phyloP scores from a whole-genome alignment of 441 rosid species.

The Populus tomentosa region DNA sequence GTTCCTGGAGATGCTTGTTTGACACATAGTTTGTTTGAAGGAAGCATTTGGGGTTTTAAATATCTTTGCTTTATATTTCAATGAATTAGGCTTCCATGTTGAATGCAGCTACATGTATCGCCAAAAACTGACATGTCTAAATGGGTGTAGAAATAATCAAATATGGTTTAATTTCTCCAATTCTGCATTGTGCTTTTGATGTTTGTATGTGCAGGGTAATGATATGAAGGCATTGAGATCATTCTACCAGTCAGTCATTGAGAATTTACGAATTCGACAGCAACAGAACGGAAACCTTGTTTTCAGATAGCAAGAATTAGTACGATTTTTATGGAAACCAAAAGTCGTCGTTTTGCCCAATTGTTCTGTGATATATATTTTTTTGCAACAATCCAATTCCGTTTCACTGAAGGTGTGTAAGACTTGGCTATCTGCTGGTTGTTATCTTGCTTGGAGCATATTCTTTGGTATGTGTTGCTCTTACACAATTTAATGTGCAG shows the following conservation, averaged over 20 bases:
- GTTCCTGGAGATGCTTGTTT: not conserved
- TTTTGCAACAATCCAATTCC: constrained; percentile 3
- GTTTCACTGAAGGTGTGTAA: constrained; percentile 18
- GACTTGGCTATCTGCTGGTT: constrained; percentile 1
- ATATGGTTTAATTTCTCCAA: constrained; percentile 4
- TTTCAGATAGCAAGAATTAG: constrained; percentile 63
- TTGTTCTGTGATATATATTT: not conserved
- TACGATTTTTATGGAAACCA: not conserved
- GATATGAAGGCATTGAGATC: constrained; percentile 67
- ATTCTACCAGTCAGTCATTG: constrained; percentile 69
- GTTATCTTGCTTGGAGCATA: not conserved
- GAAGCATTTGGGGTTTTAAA: not conserved
- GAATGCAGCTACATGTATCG: not conserved
- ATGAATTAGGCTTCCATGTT: not conserved
- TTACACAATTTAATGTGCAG: constrained; percentile 25
- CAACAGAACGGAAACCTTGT: constrained; percentile 76
- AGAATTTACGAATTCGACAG: constrained; percentile 42
- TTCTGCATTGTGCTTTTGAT: not conserved
- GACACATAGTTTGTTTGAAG: not conserved
- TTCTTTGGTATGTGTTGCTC: not conserved
- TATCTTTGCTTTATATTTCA: not conserved
- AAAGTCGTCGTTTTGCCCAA: not conserved
- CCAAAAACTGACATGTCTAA: not conserved
- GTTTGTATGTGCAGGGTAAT: constrained; percentile 44
- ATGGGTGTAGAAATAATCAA: not conserved